Evolutionary conservation across 768 basidiomycete species (phyloP).

Genomic region (Pleurotus djamor): DNA sequence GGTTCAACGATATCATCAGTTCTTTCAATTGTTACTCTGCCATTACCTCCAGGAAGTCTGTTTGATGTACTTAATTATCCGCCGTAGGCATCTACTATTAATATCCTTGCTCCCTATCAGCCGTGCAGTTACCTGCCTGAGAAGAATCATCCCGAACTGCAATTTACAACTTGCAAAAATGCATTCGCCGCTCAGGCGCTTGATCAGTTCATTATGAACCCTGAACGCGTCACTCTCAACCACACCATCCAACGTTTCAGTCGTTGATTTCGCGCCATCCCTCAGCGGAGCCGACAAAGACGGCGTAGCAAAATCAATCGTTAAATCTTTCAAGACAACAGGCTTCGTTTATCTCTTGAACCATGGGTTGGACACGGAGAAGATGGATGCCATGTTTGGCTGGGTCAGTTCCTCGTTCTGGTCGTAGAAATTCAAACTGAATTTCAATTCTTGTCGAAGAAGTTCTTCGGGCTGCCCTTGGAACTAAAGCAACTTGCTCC

Average conservation of each 20-base stretch:
- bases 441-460: slow-evolving; percentile 22
- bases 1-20: too few species aligned
- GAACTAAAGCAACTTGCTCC: slow-evolving; percentile 41
- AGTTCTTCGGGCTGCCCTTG: slow-evolving; percentile 33
- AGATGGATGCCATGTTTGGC: slow-evolving; percentile 37
- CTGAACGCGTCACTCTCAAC: neutral
- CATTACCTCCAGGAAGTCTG: too few species aligned
- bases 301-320: slow-evolving; percentile 34
- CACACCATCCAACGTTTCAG: slow-evolving; percentile 17
- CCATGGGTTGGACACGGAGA: slow-evolving; percentile 33
- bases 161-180: too few species aligned
- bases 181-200: too few species aligned
- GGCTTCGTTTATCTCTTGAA: slow-evolving; percentile 50
- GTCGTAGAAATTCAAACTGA: neutral
- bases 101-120: too few species aligned
- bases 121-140: too few species aligned
- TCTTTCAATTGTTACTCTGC: too few species aligned
- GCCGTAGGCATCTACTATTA: too few species aligned
- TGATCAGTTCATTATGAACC: too few species aligned
- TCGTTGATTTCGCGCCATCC: slow-evolving; percentile 43
- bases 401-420: slow-evolving; percentile 27
- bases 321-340: slow-evolving; percentile 40
- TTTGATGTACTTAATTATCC: too few species aligned
- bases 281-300: slow-evolving; percentile 35
- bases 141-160: too few species aligned